Base-by-base conservation (phyloP, 1,284 basidiomycete species). In the Vanrija humicola region DNA sequence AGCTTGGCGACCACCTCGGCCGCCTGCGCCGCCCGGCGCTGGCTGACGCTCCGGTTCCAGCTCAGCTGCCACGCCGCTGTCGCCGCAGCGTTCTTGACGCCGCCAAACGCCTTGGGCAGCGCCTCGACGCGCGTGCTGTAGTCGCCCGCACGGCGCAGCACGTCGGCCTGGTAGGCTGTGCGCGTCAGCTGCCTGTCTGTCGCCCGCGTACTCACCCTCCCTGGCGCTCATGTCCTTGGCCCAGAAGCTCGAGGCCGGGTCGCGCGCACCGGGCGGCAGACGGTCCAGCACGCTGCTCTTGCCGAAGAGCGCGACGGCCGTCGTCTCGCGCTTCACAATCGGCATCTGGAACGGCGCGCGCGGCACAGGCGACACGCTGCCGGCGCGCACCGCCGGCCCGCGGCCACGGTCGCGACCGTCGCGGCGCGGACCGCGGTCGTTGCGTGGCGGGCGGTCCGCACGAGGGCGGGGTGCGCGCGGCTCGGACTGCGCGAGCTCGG, bases 101-200 rank as follows among this genome's bases (percentile, higher is more conserved):
- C 38, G 18, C 21, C 39, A 34, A 46, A 38, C 26, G 42, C 44
- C 40, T 40, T 1, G 7, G 62, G 58, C 4, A 46, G 14, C 12
- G 48, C 39, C 8, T 56, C 59, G 3, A 54, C 19, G 48, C 52
- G 52, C 25, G 59, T 25, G n/a, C 46, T 46, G 59, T 65, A 66
- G 42, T 58, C 59, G 38, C 67, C 67, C 2, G 55, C 54, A 6
- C 55, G 49, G 26, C 62, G 55, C 42, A 65, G 59, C 7, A 61
- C 14, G 25, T 62, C 59, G 38, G 61, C 46, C 54, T 62, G 59
- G 39, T 58, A 55, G 0, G 60, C 66, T 68, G 49, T 7, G 18
- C 19, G 6, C 5, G 50, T 48, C 25, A 56, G 43, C 28, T 43
- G 26, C 38, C 21, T 43, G 26, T 46, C 3, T n/a, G 23, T 6